phyloP scores from a whole-genome alignment of 257 asterid species.

The Scutellaria galericulata region DNA sequence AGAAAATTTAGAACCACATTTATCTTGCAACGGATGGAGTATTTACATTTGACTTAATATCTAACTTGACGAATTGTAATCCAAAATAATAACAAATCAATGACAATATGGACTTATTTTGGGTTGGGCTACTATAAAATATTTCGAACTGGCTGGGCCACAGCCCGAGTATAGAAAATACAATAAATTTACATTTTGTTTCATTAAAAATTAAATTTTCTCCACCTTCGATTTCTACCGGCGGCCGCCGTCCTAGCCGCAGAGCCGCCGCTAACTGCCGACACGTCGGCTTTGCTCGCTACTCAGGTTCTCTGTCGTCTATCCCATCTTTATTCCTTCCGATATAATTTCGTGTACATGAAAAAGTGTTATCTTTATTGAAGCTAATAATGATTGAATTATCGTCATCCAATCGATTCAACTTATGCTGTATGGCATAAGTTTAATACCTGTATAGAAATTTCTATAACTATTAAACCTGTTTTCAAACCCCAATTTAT shows the following conservation, averaged over 20 bases:
- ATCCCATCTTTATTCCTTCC: not conserved
- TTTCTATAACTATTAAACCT: not conserved
- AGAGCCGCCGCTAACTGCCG: not conserved
- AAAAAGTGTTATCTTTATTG: not conserved
- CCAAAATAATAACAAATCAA: too few relatives aligned
- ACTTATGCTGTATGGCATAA: not conserved
- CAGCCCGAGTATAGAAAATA: not conserved
- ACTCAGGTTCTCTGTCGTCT: not conserved
- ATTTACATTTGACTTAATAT: too few relatives aligned
- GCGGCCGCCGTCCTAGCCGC: conserved; percentile 14
- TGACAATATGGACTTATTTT: not conserved
- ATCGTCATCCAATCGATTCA: not conserved
- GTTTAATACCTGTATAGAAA: not conserved
- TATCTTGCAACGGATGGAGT: too few relatives aligned
- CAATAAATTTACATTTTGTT: not conserved
- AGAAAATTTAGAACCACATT: too few relatives aligned
- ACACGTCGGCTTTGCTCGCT: not conserved
- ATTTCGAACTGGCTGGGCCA: not conserved
- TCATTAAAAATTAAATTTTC: not conserved
- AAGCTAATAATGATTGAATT: not conserved
- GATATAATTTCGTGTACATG: not conserved
- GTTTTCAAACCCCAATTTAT: not conserved
- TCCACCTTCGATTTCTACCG: not conserved
- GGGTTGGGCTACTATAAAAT: not conserved
- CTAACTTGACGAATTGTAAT: too few relatives aligned